A percentile compares a stretch with the other conserved stretches of the same genome.
phyloP scores from a whole-genome alignment of 75 land plant species.

The Pinus tabuliformis region DNA sequence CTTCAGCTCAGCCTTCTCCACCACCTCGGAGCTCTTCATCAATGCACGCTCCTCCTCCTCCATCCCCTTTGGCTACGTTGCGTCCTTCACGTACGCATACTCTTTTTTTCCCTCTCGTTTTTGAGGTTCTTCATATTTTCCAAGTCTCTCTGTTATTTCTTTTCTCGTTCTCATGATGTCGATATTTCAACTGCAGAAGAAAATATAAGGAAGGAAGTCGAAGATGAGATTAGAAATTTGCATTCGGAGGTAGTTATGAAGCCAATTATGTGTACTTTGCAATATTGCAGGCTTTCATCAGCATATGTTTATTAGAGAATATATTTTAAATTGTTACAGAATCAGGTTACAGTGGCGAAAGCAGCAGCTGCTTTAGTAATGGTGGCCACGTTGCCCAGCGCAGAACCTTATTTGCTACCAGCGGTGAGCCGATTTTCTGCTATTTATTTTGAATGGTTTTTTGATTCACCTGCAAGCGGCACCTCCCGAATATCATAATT shows the following conservation, averaged over 20 bases:
- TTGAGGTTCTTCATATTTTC: neutral
- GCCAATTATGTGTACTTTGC: neutral
- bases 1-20: constrained; percentile 4
- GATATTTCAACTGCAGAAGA: neutral
- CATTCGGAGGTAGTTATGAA: neutral
- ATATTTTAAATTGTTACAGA: neutral
- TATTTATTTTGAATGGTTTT: no score
- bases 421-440: neutral
- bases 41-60: neutral
- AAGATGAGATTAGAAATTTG: constrained; percentile 5
- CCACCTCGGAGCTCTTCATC: constrained; percentile 1
- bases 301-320: neutral
- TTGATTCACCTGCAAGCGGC: no score
- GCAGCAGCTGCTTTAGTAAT: constrained; percentile 4
- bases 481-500: no score
- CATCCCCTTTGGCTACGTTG: no score
- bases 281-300: neutral
- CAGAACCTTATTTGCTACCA: constrained; percentile 1
- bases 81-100: neutral
- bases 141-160: neutral
- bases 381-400: constrained; percentile 5
- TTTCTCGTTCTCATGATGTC: neutral
- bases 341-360: constrained; percentile 3
- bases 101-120: neutral
- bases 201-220: constrained; percentile 2